These are phyloP conservation scores for Simplicillium sp. DNA, from an alignment of 2,329 filamentous ascomycete species.

Conservation along the genomic window DNA sequence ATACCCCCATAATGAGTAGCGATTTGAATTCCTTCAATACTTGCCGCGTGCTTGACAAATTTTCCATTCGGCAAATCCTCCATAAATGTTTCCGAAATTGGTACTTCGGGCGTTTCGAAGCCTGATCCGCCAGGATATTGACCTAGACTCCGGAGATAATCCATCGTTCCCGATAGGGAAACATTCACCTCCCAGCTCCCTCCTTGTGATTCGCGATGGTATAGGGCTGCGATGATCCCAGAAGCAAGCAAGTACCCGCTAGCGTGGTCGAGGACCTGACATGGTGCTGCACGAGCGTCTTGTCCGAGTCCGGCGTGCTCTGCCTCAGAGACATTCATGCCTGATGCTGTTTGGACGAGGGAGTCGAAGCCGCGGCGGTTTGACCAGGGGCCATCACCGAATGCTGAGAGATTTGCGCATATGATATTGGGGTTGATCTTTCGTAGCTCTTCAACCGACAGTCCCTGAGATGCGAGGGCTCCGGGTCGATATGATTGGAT, in stretches of 20 bases:
- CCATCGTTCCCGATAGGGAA: constrained; percentile 44
- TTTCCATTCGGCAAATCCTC: too few relatives aligned
- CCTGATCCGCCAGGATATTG: constrained; percentile 22
- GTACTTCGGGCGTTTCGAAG: too few relatives aligned
- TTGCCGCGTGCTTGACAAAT: too few relatives aligned
- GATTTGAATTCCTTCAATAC: too few relatives aligned
- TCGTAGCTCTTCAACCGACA: constrained; percentile 23
- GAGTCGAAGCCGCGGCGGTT: constrained; percentile 43
- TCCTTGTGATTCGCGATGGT: constrained; percentile 31
- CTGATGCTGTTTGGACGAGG: constrained; percentile 38
- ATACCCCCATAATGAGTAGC: too few relatives aligned
- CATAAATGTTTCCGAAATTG: too few relatives aligned
- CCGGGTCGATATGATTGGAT: constrained; percentile 57
- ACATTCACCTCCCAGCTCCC: constrained; percentile 40
- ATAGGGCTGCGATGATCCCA: constrained; percentile 41
- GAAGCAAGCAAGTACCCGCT: constrained; percentile 45
- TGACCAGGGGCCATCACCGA: constrained; percentile 33
- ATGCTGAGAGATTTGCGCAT: constrained; percentile 42
- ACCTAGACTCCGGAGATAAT: constrained; percentile 44
- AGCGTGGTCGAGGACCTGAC: constrained; percentile 47
- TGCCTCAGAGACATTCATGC: constrained; percentile 46
- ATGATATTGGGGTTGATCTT: constrained; percentile 33
- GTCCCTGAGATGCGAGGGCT: constrained; percentile 35
- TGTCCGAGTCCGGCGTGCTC: constrained; percentile 29
- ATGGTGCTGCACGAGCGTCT: constrained; percentile 33